Percentiles rank a stretch among this genome's conserved stretches.
Evolutionary conservation across 177 flowering plant species (phyloP).

Genomic region (Vitis hybrid): DNA sequence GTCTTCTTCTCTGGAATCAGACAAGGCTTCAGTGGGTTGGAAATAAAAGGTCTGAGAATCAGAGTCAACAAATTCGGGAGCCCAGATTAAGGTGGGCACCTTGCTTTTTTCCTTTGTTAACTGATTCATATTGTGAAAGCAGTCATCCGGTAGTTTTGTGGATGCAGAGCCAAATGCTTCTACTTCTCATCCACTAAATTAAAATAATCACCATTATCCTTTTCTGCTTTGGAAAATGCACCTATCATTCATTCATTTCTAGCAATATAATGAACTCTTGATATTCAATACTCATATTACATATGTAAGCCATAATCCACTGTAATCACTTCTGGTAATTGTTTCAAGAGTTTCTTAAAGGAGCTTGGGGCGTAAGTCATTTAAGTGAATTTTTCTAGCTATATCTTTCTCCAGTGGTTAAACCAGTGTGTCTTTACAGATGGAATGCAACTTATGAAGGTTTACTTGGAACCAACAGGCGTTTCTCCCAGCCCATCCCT

Average conservation of each 20-base stretch:
- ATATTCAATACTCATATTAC: background rate
- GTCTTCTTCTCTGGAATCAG: slow-evolving; percentile 83
- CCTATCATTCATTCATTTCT: background rate
- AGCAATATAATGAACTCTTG: background rate
- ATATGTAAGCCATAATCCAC: background rate
- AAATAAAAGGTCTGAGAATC: slow-evolving; percentile 32
- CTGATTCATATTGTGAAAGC: background rate
- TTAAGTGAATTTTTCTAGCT: background rate
- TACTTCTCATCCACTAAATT: background rate
- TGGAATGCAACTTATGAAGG: slow-evolving; percentile 78
- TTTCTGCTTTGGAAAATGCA: background rate
- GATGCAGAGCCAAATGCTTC: background rate
- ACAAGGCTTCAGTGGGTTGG: slow-evolving; percentile 81
- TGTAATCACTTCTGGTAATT: background rate
- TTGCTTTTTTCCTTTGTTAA: background rate
- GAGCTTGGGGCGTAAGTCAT: background rate
- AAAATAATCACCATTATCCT: background rate
- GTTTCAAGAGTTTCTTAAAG: background rate
- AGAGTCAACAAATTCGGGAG: slow-evolving; percentile 37
- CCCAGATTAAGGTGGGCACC: slow-evolving; percentile 56
- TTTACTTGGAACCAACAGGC: slow-evolving; percentile 72
- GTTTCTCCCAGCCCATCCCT: slow-evolving; percentile 68
- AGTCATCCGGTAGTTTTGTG: background rate
- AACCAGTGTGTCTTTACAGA: slow-evolving; percentile 37
- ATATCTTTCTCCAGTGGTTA: background rate